Conservation (phyloP, 2,329 filamentous ascomycete genomes). For the Epichloe glyceriae region DNA sequence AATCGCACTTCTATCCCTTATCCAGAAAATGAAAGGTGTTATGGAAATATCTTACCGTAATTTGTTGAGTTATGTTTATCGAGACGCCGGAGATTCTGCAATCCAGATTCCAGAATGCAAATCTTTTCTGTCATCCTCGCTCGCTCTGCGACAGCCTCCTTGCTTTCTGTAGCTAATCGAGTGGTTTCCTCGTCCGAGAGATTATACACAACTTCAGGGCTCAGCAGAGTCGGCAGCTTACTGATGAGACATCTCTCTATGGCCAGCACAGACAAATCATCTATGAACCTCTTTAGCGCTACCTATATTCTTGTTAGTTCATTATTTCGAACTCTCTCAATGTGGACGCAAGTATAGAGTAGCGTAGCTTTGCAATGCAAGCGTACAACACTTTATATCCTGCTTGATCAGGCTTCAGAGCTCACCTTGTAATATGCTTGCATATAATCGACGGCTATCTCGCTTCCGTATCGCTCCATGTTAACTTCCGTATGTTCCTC, state of each 20-base stretch:
- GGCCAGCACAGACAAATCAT: slow-evolving; percentile 12
- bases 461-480: not conserved
- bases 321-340: not conserved
- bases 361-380: too few relatives aligned
- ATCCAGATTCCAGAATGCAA: too few relatives aligned
- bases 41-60: too few relatives aligned
- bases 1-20: too few relatives aligned
- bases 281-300: slow-evolving; percentile 10
- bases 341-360: too few relatives aligned
- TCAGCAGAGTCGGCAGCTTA: slow-evolving; percentile 9
- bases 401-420: too few relatives aligned
- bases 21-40: too few relatives aligned
- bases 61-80: too few relatives aligned
- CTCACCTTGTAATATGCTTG: slow-evolving; percentile 27
- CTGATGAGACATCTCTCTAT: slow-evolving; percentile 11
- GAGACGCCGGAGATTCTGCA: too few relatives aligned
- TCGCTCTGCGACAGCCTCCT: too few relatives aligned
- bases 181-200: slow-evolving; percentile 8
- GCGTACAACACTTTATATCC: too few relatives aligned
- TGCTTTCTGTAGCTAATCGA: not conserved
- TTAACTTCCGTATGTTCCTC: not conserved
- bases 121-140: too few relatives aligned
- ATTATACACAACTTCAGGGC: slow-evolving; percentile 7
- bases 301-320: slow-evolving; percentile 1
- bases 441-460: slow-evolving; percentile 19